phyloP scores from a whole-genome alignment of 164 flowering plant species.

The Sextonia rubra region DNA sequence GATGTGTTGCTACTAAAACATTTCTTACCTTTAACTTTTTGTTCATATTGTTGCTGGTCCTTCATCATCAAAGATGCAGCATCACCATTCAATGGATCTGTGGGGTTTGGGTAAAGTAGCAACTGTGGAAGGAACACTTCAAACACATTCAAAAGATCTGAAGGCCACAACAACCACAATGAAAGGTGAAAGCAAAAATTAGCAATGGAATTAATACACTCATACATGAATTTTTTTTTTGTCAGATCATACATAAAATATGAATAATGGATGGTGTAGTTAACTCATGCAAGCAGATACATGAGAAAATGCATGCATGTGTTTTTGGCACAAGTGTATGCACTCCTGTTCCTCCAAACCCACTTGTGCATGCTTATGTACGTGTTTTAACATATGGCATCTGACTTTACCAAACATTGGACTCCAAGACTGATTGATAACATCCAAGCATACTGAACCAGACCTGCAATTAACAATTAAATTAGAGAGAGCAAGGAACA shows the following conservation, averaged over 20 bases:
- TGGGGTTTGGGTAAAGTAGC: slow-evolving; percentile 72
- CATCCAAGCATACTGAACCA: slow-evolving; percentile 98
- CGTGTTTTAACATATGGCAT: neutral
- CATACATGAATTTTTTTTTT: too few species aligned
- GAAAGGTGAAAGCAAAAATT: neutral
- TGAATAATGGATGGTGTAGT: neutral
- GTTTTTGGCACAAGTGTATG: neutral
- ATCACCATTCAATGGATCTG: slow-evolving; percentile 75
- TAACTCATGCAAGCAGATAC: neutral
- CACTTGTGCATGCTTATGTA: neutral
- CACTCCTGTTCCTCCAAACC: too few species aligned
- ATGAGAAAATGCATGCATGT: neutral
- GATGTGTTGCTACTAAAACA: neutral
- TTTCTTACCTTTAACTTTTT: slow-evolving; percentile 60
- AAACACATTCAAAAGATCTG: slow-evolving; percentile 75
- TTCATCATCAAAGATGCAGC: slow-evolving; percentile 78
- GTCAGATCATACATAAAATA: too few species aligned
- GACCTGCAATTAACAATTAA: slow-evolving; percentile 51
- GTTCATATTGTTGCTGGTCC: slow-evolving; percentile 55
- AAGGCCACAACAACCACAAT: neutral
- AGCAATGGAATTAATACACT: slow-evolving; percentile 1
- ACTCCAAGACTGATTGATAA: slow-evolving; percentile 96
- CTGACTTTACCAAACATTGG: slow-evolving; percentile 84
- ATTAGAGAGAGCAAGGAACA: neutral
- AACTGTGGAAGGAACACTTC: slow-evolving; percentile 80